Conservation (phyloP, 805 yeast species). For the Schizosaccharomyces japonicus region DNA sequence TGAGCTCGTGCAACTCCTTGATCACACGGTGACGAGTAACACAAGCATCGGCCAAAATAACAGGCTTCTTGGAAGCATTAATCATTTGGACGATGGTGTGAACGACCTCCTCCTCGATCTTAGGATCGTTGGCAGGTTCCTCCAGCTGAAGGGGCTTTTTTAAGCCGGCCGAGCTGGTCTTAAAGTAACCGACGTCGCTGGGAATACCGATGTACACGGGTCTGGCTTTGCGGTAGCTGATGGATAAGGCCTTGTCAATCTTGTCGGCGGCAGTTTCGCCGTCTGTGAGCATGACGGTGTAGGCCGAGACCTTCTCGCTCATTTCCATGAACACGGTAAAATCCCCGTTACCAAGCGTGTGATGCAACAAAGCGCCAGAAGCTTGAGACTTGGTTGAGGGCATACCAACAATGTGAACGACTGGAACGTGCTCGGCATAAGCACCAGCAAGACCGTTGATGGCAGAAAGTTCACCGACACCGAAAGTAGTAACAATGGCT, state of each 20-base stretch:
- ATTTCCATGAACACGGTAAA: constrained; percentile 57
- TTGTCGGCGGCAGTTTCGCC: constrained; percentile 28
- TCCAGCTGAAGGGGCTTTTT: constrained; percentile 16
- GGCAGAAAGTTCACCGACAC: constrained; percentile 77
- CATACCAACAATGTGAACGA: constrained; percentile 69
- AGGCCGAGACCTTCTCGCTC: constrained; percentile 26
- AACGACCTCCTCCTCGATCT: constrained; percentile 33
- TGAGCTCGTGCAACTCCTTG: constrained; percentile 25
- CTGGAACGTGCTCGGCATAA: constrained; percentile 55
- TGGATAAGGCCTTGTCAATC: constrained; percentile 41
- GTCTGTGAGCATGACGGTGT: constrained; percentile 26
- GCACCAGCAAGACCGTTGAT: constrained; percentile 66
- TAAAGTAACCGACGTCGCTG: constrained; percentile 8
- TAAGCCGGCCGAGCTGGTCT: constrained; percentile 17
- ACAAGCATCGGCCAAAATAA: constrained; percentile 47
- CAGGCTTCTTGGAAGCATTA: constrained; percentile 32
- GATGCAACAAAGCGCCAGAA: constrained; percentile 39
- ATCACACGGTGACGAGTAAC: constrained; percentile 36
- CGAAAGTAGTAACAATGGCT: constrained; percentile 38
- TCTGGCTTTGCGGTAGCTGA: constrained; percentile 10
- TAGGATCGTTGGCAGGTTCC: constrained; percentile 13
- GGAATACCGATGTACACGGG: constrained; percentile 16
- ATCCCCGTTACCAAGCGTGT: constrained; percentile 66
- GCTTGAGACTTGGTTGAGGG: constrained; percentile 16
- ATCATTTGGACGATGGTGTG: constrained; percentile 27